phyloP scores from a whole-genome alignment of 192 early-diverging fungal genomes.

The Backusella parvicylindrica region DNA sequence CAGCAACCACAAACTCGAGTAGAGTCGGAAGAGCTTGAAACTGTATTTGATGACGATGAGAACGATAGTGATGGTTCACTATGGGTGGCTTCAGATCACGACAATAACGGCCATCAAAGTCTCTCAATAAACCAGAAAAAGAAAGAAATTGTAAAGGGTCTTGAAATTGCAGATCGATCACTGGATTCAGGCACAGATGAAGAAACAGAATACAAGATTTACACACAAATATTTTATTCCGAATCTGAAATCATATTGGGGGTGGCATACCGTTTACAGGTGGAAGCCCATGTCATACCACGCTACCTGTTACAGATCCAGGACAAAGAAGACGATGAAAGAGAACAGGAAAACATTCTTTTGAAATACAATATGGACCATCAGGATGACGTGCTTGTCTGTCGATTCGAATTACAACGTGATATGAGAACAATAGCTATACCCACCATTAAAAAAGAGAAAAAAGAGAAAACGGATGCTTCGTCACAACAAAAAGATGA shows the following conservation, averaged over 20 bases:
- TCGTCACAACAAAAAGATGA: neutral
- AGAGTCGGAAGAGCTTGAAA: neutral
- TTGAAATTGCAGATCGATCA: neutral
- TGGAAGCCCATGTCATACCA: conserved; percentile 24
- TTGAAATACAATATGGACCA: neutral
- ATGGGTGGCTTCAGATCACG: neutral
- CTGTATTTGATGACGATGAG: neutral
- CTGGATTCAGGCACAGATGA: no score
- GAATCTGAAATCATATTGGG: conserved; percentile 20
- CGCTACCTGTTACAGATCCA: neutral
- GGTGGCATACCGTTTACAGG: conserved; percentile 15
- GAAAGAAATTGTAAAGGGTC: neutral
- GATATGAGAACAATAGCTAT: neutral
- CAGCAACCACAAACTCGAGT: neutral
- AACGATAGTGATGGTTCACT: neutral
- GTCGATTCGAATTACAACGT: neutral
- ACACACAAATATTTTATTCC: conserved; percentile 22
- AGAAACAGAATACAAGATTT: neutral
- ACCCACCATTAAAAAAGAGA: conserved; percentile 1
- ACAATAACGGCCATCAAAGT: neutral
- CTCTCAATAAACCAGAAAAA: neutral
- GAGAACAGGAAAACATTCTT: neutral
- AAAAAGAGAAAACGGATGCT: neutral
- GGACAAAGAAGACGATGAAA: neutral
- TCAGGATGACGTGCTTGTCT: neutral